Conservation (phyloP, 192 early-diverging fungal genomes). For the Coemansia sp. region DNA sequence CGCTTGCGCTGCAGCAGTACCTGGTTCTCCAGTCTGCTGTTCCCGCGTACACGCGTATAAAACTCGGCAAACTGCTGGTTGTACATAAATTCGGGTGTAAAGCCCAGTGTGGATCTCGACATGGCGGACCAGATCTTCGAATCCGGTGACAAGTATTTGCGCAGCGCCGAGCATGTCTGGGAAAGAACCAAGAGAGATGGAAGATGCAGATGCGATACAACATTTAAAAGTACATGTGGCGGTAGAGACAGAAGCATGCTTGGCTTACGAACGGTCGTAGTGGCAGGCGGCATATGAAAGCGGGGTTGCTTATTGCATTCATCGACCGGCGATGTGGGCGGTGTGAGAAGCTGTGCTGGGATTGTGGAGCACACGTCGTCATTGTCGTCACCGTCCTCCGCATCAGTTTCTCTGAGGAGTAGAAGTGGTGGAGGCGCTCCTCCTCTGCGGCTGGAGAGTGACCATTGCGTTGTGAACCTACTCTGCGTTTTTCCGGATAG, state of each 20-base stretch:
- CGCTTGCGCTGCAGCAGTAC: slow-evolving; percentile 42
- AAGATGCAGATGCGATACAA: slow-evolving; percentile 30
- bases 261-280: background rate
- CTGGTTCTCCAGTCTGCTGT: slow-evolving; percentile 29
- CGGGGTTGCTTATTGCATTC: slow-evolving; percentile 1
- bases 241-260: slow-evolving; percentile 27
- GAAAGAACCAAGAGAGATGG: slow-evolving; percentile 25
- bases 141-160: slow-evolving; percentile 28
- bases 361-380: slow-evolving; percentile 9
- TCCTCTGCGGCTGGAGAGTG: slow-evolving; percentile 2
- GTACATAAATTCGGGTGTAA: slow-evolving; percentile 25
- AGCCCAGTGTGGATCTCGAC: slow-evolving; percentile 29
- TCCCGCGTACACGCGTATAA: slow-evolving; percentile 48
- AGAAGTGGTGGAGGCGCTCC: slow-evolving; percentile 13
- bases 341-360: slow-evolving; percentile 44
- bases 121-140: slow-evolving; percentile 42
- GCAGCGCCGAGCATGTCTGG: slow-evolving; percentile 39
- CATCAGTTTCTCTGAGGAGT: background rate
- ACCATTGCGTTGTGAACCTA: background rate
- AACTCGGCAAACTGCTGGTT: slow-evolving; percentile 47
- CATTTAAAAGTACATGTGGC: slow-evolving; percentile 33
- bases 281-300: background rate
- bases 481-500: background rate
- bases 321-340: slow-evolving; percentile 34
- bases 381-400: background rate